Evolutionary conservation across 2,329 filamentous ascomycete genomes (phyloP).

Genomic region (Pseudophaeomoniella oleicola): DNA sequence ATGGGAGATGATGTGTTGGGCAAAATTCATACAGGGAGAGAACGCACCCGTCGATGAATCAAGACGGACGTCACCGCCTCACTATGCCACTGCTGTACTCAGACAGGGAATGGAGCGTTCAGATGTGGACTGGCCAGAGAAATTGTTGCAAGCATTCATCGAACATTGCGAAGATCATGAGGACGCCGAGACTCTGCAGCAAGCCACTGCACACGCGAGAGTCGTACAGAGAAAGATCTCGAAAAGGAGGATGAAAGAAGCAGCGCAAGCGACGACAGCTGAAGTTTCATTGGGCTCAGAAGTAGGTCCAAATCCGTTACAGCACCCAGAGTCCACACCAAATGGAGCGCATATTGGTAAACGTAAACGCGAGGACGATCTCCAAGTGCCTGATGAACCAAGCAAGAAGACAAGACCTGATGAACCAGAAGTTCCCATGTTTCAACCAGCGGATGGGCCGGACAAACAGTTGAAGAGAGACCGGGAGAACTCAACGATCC

Average conservation of each 20-base stretch:
- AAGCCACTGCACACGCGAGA: slow-evolving; percentile 58
- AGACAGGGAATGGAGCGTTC: slow-evolving; percentile 49
- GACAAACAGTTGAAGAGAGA: slow-evolving; percentile 52
- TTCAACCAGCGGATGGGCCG: slow-evolving; percentile 21
- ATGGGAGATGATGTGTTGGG: slow-evolving; percentile 73
- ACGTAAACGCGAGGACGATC: slow-evolving; percentile 56
- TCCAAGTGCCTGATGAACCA: slow-evolving; percentile 34
- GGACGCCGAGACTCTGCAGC: slow-evolving; percentile 57
- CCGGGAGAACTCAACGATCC: slow-evolving; percentile 75
- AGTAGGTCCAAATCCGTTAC: slow-evolving; percentile 10
- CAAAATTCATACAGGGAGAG: slow-evolving; percentile 39
- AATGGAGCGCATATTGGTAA: slow-evolving; percentile 33
- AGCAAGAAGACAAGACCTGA: slow-evolving; percentile 53
- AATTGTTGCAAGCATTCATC: slow-evolving; percentile 30
- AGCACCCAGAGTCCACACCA: slow-evolving; percentile 9
- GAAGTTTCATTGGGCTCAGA: slow-evolving; percentile 12
- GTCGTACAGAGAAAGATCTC: slow-evolving; percentile 50
- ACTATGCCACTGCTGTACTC: slow-evolving; percentile 61
- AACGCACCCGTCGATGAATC: slow-evolving; percentile 34
- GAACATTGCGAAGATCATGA: slow-evolving; percentile 75
- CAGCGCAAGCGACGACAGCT: slow-evolving; percentile 24
- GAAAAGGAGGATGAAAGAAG: slow-evolving; percentile 52
- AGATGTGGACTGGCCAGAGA: slow-evolving; percentile 35
- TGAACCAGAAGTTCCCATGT: slow-evolving; percentile 15
- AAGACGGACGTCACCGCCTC: slow-evolving; percentile 49